phyloP scores from a whole-genome alignment of 139 green algal species.

The Coelastrella sp. region DNA sequence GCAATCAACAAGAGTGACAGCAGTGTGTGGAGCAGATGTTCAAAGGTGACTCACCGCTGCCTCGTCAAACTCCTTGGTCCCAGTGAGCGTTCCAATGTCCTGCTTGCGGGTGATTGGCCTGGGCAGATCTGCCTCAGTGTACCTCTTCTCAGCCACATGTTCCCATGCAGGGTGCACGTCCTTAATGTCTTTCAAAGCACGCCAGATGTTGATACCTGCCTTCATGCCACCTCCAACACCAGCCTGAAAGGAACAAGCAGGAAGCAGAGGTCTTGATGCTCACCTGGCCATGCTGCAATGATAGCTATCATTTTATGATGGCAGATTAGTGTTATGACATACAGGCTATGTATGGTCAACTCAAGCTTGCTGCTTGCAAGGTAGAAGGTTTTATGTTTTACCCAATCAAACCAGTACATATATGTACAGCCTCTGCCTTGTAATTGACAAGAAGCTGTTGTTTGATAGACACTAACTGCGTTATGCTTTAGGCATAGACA shows the following conservation, averaged over 20 bases:
- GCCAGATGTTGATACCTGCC: constrained; percentile 63
- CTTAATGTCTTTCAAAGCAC: constrained; percentile 41
- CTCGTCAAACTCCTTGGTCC: constrained; percentile 27
- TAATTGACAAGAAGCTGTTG: background rate
- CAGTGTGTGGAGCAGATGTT: background rate
- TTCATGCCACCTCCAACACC: constrained; percentile 70
- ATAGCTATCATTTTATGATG: background rate
- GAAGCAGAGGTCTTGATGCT: too few species aligned
- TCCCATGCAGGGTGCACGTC: constrained; percentile 54
- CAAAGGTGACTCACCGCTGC: background rate
- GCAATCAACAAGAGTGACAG: background rate
- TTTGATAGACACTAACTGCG: too few species aligned
- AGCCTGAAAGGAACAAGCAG: constrained; percentile 41
- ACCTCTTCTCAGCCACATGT: constrained; percentile 38
- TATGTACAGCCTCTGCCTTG: too few species aligned
- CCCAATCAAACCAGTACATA: too few species aligned
- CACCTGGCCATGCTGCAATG: too few species aligned
- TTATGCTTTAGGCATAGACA: too few species aligned
- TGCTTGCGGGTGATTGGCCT: constrained; percentile 50
- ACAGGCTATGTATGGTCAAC: too few species aligned
- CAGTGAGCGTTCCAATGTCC: constrained; percentile 9
- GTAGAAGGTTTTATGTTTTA: too few species aligned
- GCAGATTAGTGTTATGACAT: background rate
- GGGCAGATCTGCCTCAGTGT: constrained; percentile 62
- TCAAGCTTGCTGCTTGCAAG: too few species aligned